phyloP scores from a whole-genome alignment of 176 grass and related monocot genomes.

The Cocos nucifera region DNA sequence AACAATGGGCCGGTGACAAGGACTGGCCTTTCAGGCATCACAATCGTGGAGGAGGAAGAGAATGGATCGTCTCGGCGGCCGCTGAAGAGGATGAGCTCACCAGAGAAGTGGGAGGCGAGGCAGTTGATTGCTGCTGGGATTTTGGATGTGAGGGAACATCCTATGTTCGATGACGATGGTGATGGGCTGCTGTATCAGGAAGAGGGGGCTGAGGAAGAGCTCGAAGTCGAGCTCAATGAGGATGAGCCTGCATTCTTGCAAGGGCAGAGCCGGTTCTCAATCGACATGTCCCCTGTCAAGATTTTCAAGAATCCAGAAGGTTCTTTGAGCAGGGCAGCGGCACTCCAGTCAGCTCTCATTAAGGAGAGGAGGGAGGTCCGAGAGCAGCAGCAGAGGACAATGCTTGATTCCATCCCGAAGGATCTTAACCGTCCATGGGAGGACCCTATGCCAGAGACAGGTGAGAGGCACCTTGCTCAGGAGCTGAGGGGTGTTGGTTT shows the following conservation, averaged over 20 bases:
- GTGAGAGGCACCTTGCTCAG: slow-evolving; percentile 77
- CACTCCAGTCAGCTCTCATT: slow-evolving; percentile 78
- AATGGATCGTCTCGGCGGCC: slow-evolving; percentile 33
- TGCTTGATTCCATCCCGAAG: slow-evolving; percentile 95
- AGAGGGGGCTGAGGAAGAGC: slow-evolving; percentile 75
- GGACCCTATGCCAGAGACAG: slow-evolving; percentile 87
- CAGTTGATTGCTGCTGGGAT: slow-evolving; percentile 79
- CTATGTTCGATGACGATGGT: slow-evolving; percentile 79
- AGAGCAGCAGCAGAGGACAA: slow-evolving; percentile 89
- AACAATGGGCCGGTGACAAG: slow-evolving; percentile 25
- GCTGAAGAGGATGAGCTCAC: slow-evolving; percentile 76
- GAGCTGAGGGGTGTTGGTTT: slow-evolving; percentile 80
- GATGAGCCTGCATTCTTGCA: slow-evolving; percentile 92
- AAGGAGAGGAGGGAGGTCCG: slow-evolving; percentile 92
- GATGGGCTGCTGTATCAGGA: slow-evolving; percentile 83
- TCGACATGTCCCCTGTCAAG: slow-evolving; percentile 92
- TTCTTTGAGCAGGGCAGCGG: slow-evolving; percentile 76
- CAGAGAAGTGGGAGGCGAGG: slow-evolving; percentile 86
- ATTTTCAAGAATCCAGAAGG: slow-evolving; percentile 97
- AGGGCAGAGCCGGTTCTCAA: slow-evolving; percentile 67
- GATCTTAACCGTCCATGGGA: slow-evolving; percentile 96
- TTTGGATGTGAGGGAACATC: slow-evolving; percentile 55
- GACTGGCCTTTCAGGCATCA: slow-evolving; percentile 75
- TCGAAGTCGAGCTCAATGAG: slow-evolving; percentile 84
- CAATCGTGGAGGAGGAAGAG: slow-evolving; percentile 64